Conservation (phyloP, 192 early-diverging fungal genomes). For the Martensiomyces pterosporus region DNA sequence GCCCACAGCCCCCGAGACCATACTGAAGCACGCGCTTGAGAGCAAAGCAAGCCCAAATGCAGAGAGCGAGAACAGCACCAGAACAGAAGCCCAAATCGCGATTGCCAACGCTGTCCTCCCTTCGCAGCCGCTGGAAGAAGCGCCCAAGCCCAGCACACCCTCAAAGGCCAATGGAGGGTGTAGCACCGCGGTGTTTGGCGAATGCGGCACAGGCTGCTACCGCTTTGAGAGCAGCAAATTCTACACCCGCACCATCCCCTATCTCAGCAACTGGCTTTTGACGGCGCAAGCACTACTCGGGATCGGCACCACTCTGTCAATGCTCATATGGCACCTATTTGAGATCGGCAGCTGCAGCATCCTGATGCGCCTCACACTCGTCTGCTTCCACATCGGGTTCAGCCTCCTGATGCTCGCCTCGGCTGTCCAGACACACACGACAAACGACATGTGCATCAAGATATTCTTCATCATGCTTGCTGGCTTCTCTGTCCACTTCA, state of each 20-base stretch:
- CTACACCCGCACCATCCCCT: conserved; percentile 8
- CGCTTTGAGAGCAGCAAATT: background rate
- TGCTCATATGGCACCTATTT: conserved; percentile 2
- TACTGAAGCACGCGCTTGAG: background rate
- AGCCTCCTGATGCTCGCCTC: conserved; percentile 13
- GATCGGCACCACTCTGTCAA: background rate
- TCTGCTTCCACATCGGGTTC: conserved; percentile 9
- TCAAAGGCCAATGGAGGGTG: background rate
- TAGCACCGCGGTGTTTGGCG: too few species aligned
- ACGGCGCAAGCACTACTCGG: conserved; percentile 12
- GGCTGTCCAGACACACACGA: conserved; percentile 25
- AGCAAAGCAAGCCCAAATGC: conserved; percentile 1
- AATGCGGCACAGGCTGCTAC: too few species aligned
- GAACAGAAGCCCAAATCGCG: conserved; percentile 6
- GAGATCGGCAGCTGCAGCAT: conserved; percentile 4
- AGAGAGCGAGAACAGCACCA: background rate
- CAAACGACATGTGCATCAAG: conserved; percentile 26
- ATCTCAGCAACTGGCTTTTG: conserved; percentile 15
- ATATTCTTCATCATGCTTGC: conserved; percentile 25
- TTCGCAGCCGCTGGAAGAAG: background rate
- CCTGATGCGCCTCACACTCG: background rate
- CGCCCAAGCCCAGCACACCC: background rate
- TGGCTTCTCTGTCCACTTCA: conserved; percentile 13
- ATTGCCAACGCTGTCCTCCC: conserved; percentile 19
- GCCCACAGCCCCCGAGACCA: background rate